Percentiles rank a stretch among this genome's conserved stretches.
These are phyloP conservation scores for Sanghuangporus baumii DNA, from an alignment of 1,284 basidiomycete species.

Conservation along the genomic window DNA sequence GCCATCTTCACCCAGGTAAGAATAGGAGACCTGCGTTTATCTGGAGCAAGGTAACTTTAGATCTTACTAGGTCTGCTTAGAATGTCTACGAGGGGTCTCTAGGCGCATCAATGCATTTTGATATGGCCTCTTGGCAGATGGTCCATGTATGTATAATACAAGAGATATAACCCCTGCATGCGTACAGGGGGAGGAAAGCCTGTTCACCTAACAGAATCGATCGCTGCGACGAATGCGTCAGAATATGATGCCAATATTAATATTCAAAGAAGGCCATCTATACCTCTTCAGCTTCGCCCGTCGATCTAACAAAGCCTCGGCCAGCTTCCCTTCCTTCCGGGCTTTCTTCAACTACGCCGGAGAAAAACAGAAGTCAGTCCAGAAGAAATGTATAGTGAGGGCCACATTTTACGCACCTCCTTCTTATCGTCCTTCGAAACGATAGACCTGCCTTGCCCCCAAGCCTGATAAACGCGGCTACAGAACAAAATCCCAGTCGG, in stretches of 20 bases:
- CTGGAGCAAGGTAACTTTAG: too few species aligned
- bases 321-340: slow-evolving; percentile 79
- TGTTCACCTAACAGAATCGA: slow-evolving; percentile 49
- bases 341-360: slow-evolving; percentile 73
- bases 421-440: slow-evolving; percentile 67
- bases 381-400: slow-evolving; percentile 13
- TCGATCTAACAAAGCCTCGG: slow-evolving; percentile 86
- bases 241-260: slow-evolving; percentile 19
- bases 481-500: slow-evolving; percentile 5
- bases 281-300: slow-evolving; percentile 90
- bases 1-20: too few species aligned
- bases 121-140: too few species aligned
- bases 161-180: neutral
- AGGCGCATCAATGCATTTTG: too few species aligned
- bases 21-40: too few species aligned
- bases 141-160: neutral
- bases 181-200: too few species aligned
- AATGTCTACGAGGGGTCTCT: too few species aligned
- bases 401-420: slow-evolving; percentile 41
- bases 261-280: slow-evolving; percentile 21
- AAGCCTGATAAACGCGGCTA: slow-evolving; percentile 78
- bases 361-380: slow-evolving; percentile 5
- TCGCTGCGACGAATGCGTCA: slow-evolving; percentile 35
- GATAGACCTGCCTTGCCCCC: slow-evolving; percentile 78
- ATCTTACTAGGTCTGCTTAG: too few species aligned